Percentiles rank a stretch among this genome's conserved stretches.
These are phyloP conservation scores for Sistotremastrum niveocremeum DNA, from an alignment of 768 basidiomycete species.

Conservation along the genomic window DNA sequence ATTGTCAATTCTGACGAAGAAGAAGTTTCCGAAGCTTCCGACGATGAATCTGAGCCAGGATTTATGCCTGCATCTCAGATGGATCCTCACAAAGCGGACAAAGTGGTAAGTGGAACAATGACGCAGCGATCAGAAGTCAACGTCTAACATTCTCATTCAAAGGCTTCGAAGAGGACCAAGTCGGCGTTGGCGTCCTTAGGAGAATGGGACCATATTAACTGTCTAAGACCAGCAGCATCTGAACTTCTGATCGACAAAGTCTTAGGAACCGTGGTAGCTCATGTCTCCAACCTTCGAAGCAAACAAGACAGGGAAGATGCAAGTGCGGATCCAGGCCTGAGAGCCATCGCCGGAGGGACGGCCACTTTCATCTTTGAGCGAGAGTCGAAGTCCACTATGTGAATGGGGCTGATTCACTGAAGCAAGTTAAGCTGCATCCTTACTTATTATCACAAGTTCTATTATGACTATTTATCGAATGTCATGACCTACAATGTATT, in stretches of 20 bases:
- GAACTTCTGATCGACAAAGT: neutral
- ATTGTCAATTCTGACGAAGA: conserved; percentile 15
- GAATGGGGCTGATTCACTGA: neutral
- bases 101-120: conserved; percentile 28
- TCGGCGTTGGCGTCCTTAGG: conserved; percentile 55
- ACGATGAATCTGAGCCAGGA: conserved; percentile 21
- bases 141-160: conserved; percentile 6
- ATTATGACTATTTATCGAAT: too few species aligned
- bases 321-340: conserved; percentile 28
- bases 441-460: too few species aligned
- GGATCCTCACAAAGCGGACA: conserved; percentile 27
- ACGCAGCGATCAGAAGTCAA: neutral
- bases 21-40: conserved; percentile 17
- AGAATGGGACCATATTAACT: conserved; percentile 80
- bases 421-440: too few species aligned
- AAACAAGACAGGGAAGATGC: conserved; percentile 13
- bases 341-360: conserved; percentile 46
- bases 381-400: conserved; percentile 19
- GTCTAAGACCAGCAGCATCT: conserved; percentile 31
- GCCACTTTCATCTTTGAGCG: conserved; percentile 69
- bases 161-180: conserved; percentile 61
- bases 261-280: conserved; percentile 6
- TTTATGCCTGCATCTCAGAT: conserved; percentile 60
- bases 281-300: conserved; percentile 6
- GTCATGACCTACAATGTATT: too few species aligned